Evolutionary conservation across 2,329 filamentous ascomycete genomes (phyloP), one percentile per base, ranked within the genome.

Genomic region (Teratosphaeria destructans): DNA sequence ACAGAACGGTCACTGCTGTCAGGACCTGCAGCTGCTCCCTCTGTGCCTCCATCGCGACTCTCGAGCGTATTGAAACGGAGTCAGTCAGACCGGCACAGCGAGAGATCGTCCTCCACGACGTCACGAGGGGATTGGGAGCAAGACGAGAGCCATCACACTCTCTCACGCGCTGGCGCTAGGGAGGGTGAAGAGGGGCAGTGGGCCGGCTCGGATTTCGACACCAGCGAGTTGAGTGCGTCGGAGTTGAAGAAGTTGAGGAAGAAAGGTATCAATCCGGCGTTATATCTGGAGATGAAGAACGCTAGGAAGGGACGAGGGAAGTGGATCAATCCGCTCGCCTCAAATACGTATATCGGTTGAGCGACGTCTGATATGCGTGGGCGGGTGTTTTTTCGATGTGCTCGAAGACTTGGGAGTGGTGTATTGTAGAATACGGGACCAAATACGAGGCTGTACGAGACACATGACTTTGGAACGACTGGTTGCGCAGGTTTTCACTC

Each of bases 281-380:
- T 79, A 55, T 78, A 75, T 61, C 73, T 75, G 14, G 77, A 79
- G 66, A 79, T 79, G 76, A 75, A 76, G 62, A 74, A 76, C 29
- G 74, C 73, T 26, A 70, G 71, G 57, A 76, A 74, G 58, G 74
- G 75, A 1, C 66, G 71, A 60, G 43, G 66, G 56, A 69, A 63
- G 56, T 60, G 59, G 34, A 54, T 71, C 1, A 66, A 67, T n/a
- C 63, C 62, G 16, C 57, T 71, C 60, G 64, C 65, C 26, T 68
- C 68, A 29, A 71, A 70, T 63, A 64, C 62, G 5, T 70, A 66
- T 63, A 61, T 69, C 47, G 61, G 61, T 43, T 69, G 59, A 67
- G 11, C 32, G 5, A 49, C n/a, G 19, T 10, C 8, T n/a, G 43
- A 5, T 43, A 16, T 12, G 37, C 43, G 6, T 49, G 43, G n/a